Evolutionary conservation across 352 stramenopile genomes (phyloP).

Genomic region (Pythium scleroteichum): DNA sequence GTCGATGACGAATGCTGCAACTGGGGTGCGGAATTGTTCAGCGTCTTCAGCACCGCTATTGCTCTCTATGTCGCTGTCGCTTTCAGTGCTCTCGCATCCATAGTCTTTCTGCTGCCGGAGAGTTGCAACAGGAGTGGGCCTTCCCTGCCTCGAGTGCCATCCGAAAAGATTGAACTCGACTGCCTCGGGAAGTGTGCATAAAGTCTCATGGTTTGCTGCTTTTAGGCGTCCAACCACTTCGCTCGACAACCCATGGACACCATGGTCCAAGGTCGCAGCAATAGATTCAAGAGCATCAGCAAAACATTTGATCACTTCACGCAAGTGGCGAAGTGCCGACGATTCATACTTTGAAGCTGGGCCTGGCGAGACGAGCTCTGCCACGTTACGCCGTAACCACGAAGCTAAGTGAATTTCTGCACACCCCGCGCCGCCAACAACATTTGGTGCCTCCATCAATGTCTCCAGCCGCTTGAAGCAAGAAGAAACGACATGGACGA

Average conservation of each 20-base stretch:
- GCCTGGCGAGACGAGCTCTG: constrained; percentile 5
- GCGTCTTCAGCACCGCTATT: no score
- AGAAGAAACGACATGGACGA: constrained; percentile 40
- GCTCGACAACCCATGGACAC: constrained; percentile 11
- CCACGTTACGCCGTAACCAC: constrained; percentile 33
- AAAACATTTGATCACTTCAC: constrained; percentile 11
- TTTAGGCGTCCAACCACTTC: constrained; percentile 33
- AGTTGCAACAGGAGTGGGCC: constrained; percentile 26
- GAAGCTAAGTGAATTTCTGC: constrained; percentile 49
- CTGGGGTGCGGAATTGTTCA: constrained; percentile 21
- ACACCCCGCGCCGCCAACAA: constrained; percentile 51
- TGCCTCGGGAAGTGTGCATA: constrained; percentile 7
- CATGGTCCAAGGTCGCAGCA: constrained; percentile 17
- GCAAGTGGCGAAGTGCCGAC: constrained; percentile 8
- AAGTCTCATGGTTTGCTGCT: constrained; percentile 30
- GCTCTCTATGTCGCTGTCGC: constrained; percentile 9
- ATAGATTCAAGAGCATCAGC: constrained; percentile 22
- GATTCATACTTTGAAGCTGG: not conserved
- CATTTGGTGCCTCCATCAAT: constrained; percentile 41
- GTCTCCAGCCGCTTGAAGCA: constrained; percentile 41
- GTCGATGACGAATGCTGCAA: constrained; percentile 44
- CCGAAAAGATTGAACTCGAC: constrained; percentile 33
- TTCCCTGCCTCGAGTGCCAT: constrained; percentile 35
- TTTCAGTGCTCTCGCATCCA: constrained; percentile 3
- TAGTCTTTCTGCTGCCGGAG: not conserved